Evolutionary conservation across 1,284 basidiomycete genomes (phyloP).

Genomic region (Prillingera fragicola): DNA sequence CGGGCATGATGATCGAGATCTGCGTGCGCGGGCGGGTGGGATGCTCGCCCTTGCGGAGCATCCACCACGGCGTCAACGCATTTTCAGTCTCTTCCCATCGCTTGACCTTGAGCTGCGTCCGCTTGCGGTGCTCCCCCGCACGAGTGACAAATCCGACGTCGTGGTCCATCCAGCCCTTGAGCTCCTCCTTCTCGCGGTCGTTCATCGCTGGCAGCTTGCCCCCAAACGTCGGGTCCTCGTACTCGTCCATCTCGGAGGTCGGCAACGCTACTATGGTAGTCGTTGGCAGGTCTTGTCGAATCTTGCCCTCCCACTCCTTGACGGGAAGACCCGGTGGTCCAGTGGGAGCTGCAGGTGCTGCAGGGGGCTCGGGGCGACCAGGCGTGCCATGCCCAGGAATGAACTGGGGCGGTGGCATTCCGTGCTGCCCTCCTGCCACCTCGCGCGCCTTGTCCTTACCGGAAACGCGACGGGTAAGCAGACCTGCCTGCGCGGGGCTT

Average conservation of each 20-base stretch:
- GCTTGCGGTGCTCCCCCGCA: conserved; percentile 42
- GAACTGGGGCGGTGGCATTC: conserved; percentile 41
- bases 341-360: conserved; percentile 24
- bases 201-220: conserved; percentile 56
- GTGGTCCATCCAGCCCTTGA: conserved; percentile 55
- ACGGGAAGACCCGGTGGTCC: conserved; percentile 44
- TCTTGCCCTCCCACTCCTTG: conserved; percentile 44
- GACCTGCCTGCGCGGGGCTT: not conserved
- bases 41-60: conserved; percentile 33
- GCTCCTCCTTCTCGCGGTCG: conserved; percentile 50
- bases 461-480: conserved; percentile 10
- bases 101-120: conserved; percentile 31
- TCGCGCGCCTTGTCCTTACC: conserved; percentile 10
- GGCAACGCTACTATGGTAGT: conserved; percentile 64
- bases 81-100: conserved; percentile 52
- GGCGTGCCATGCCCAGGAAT: conserved; percentile 22
- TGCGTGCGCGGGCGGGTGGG: conserved; percentile 45
- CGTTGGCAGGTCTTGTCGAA: conserved; percentile 57
- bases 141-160: conserved; percentile 51
- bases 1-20: conserved; percentile 65
- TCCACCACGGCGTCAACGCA: conserved; percentile 45
- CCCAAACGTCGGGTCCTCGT: conserved; percentile 50
- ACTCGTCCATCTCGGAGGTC: conserved; percentile 47
- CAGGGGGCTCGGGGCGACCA: conserved; percentile 30
- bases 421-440: too few relatives aligned